A percentile compares a stretch with the other conserved stretches of the same genome.
phyloP scores from a whole-genome alignment of 2,329 filamentous ascomycete species.

The Alternaria conjuncta region DNA sequence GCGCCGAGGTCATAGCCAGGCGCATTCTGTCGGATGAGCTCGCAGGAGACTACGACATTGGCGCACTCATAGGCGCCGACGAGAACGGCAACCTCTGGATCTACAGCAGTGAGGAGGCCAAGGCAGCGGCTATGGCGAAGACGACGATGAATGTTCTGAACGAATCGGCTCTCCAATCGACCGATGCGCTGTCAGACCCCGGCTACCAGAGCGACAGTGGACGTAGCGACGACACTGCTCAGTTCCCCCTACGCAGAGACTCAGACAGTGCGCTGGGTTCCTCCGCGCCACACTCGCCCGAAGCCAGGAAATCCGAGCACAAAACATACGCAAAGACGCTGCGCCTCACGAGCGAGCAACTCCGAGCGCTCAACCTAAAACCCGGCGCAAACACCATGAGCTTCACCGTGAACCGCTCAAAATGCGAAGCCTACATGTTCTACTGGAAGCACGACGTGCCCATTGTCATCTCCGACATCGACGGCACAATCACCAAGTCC shows the following conservation, averaged over 20 bases:
- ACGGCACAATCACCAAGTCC: slow-evolving; percentile 98
- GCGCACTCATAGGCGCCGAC: slow-evolving; percentile 91
- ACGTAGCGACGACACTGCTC: slow-evolving; percentile 64
- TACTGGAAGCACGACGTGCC: slow-evolving; percentile 90
- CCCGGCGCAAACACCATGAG: slow-evolving; percentile 91
- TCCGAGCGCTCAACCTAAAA: slow-evolving; percentile 83
- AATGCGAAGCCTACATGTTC: slow-evolving; percentile 90
- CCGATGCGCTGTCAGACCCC: slow-evolving; percentile 89
- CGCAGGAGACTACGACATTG: slow-evolving; percentile 95
- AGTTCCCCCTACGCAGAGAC: slow-evolving; percentile 68
- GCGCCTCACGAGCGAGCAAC: slow-evolving; percentile 90
- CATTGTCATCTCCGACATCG: slow-evolving; percentile 97
- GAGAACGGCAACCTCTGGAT: slow-evolving; percentile 99
- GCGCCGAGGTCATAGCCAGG: slow-evolving; percentile 90
- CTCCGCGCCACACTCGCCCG: slow-evolving; percentile 62
- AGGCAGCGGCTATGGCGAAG: slow-evolving; percentile 79
- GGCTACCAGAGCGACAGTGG: slow-evolving; percentile 92
- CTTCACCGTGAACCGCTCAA: slow-evolving; percentile 95
- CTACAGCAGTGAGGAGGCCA: slow-evolving; percentile 96
- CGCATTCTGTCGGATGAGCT: slow-evolving; percentile 92
- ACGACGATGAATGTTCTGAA: slow-evolving; percentile 61
- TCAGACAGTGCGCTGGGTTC: slow-evolving; percentile 73
- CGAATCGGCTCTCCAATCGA: slow-evolving; percentile 61
- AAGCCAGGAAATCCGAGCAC: slow-evolving; percentile 65
- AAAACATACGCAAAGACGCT: slow-evolving; percentile 96